Percentiles rank a stretch among this genome's conserved stretches.
phyloP scores from a whole-genome alignment of 371 early-diverging fungal genomes.

The Phascolomyces articulosus region DNA sequence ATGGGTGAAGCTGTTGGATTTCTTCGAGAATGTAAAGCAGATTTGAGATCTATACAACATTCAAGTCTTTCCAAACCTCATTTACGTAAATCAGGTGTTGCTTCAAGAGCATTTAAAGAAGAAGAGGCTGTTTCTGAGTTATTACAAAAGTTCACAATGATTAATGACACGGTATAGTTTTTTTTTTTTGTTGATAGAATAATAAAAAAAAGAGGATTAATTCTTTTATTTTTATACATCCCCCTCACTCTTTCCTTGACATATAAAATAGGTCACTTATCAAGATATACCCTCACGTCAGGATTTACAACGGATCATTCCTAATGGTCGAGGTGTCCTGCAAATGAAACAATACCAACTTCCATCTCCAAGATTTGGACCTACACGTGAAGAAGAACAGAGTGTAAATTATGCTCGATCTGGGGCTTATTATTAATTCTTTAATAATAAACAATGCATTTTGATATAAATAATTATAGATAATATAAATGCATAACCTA shows the following conservation, averaged over 20 bases:
- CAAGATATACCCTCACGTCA: slow-evolving; percentile 54
- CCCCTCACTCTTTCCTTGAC: too few relatives aligned
- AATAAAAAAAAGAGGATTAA: neutral
- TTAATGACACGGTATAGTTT: slow-evolving; percentile 60
- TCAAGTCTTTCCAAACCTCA: slow-evolving; percentile 51
- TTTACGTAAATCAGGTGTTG: slow-evolving; percentile 45
- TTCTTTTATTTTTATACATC: neutral
- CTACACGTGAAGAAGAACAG: slow-evolving; percentile 16
- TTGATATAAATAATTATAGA: too few relatives aligned
- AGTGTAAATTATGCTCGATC: slow-evolving; percentile 16
- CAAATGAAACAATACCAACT: slow-evolving; percentile 51
- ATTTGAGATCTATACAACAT: slow-evolving; percentile 54
- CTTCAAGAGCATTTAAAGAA: slow-evolving; percentile 56
- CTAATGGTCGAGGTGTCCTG: slow-evolving; percentile 60
- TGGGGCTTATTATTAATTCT: slow-evolving; percentile 22
- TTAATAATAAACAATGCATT: too few relatives aligned
- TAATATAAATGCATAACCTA: too few relatives aligned
- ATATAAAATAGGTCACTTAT: slow-evolving; percentile 44
- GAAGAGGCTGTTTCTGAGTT: slow-evolving; percentile 53
- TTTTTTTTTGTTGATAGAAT: too few relatives aligned
- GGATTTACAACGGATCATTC: slow-evolving; percentile 58
- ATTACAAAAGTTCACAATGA: slow-evolving; percentile 46
- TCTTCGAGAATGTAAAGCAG: slow-evolving; percentile 55
- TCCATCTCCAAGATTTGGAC: slow-evolving; percentile 59
- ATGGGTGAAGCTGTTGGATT: slow-evolving; percentile 67